Evolutionary conservation across 495 filamentous ascomycete species (phyloP), one percentile per base, ranked within the genome.

Genomic region (Tuber magnatum): DNA sequence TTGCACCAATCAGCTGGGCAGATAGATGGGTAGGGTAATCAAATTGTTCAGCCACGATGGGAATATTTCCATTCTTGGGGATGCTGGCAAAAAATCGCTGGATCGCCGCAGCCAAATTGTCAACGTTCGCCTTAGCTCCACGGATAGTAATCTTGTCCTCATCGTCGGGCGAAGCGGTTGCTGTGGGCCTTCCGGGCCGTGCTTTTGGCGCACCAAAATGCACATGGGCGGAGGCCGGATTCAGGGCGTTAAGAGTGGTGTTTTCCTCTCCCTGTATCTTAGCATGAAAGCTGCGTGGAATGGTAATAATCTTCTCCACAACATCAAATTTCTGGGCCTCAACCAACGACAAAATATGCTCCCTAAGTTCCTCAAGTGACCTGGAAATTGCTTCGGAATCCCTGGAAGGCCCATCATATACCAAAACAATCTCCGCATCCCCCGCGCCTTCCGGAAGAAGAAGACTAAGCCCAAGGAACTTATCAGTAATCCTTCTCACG

Each of bases 1-100:
- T 89, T 83, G 92, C 93, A 74, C 95, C 95, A 78, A 99, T 97
- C 28, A 99, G 87, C 83, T 94, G 90, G 81, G 96, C 96, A 74
- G 94, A 93, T 77, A 90, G 96, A 83, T 97, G 97, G 80, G 95
- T 91, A 8, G 95, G 95, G 85, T 94, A 99, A 73, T 95, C 93
- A 77, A 97, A 98, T 56, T 89, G 89, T 65, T 90, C 86, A 7
- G 89, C 92, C 84, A 94, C 93, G 6, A 74, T 28, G 42, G 92
- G 93, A 70, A 94, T 90, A 84, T 97, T 93, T 76, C 92, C 89
- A 80, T 97, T 93, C 77, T 97, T 93, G 83, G 91, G 87, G 84
- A 92, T 91, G 83, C 95, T 93, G 76, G 93, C 90, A 48, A 98
- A 85, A 81, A 97, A 98, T 20, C 87, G 87, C 41, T 87, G 82